Evolutionary conservation across 805 yeast species (phyloP).

Genomic region (Kuraishia capsulata): DNA sequence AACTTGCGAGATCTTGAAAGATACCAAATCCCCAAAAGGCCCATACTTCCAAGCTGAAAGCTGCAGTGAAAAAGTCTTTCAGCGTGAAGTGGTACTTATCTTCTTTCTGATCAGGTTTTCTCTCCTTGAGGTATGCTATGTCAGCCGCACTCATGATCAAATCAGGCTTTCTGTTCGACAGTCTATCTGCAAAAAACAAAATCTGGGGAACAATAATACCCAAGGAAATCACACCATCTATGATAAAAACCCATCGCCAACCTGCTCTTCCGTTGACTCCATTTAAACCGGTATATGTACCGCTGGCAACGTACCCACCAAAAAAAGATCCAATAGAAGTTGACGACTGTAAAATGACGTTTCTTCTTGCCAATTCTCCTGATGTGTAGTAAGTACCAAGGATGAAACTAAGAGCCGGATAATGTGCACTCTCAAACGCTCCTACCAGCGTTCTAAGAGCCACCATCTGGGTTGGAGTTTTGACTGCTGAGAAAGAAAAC

Average conservation of each 20-base stretch:
- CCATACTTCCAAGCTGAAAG: conserved; percentile 7
- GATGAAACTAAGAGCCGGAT: conserved; percentile 53
- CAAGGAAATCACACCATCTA: conserved; percentile 38
- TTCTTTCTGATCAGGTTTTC: conserved; percentile 6
- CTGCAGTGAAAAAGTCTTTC: conserved; percentile 1
- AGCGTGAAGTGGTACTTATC: conserved; percentile 3
- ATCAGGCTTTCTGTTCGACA: conserved; percentile 16
- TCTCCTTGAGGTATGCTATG: conserved; percentile 5
- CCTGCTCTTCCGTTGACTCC: conserved; percentile 25
- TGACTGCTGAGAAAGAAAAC: conserved; percentile 41
- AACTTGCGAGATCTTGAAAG: conserved; percentile 7
- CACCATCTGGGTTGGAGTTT: conserved; percentile 40
- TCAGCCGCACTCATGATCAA: conserved; percentile 10
- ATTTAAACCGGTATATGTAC: conserved; percentile 20
- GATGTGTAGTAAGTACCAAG: conserved; percentile 50
- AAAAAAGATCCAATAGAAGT: conserved; percentile 52
- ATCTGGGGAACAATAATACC: conserved; percentile 20
- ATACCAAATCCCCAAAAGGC: conserved; percentile 8
- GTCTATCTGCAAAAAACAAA: conserved; percentile 35
- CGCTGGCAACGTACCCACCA: conserved; percentile 42
- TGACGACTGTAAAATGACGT: conserved; percentile 54
- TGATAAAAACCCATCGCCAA: conserved; percentile 48
- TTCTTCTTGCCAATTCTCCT: conserved; percentile 50
- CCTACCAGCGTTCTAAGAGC: conserved; percentile 61
- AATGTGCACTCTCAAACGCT: conserved; percentile 56